Base-by-base conservation (phyloP, 2,329 filamentous ascomycete species). In the Fusarium vanettenii region DNA sequence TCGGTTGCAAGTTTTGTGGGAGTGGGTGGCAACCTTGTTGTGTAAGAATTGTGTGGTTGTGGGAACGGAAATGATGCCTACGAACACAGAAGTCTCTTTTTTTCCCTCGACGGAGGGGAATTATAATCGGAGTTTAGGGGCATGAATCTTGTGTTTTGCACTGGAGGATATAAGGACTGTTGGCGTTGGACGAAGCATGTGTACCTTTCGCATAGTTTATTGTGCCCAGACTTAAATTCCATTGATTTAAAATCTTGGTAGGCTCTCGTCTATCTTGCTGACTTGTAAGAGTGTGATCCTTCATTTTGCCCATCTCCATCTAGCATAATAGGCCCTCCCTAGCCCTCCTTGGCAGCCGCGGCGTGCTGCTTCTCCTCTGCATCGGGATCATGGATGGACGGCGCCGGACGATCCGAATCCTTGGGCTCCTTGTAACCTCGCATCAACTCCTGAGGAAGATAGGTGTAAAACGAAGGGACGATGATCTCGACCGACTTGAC, bases 391-490 rank as follows among this genome's bases (percentile, higher is more conserved):
- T 85, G 76, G 3, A 86, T 81, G 1, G 86, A 89, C 5, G 84
- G 86, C 3, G 85, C 83, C 4, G 86, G 85, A 1, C 88, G 85
- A 16, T 86, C 82, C 31, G 84, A 84, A 1, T 76, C 76, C 4
- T 79, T 79, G 0, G 92, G 92, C 27, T 88, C 83, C 80, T 91
- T 93, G 87, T 89, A 95, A 20, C 86, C 81, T 25, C 86, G 77
- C 92, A 95, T 93, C 73, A 93, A 84, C 74, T 92, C 89, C 80
- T 95, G 94, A 1, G 89, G 88, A 29, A 95, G 83, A 66, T 90
- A 90, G 0, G 86, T 88, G 79, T 93, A 90, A 79, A 93, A 94
- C 0, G 88, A 89, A 4, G 90, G 90, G 66, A 89, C 88, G 13
- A 92, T 80, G 0, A 86, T 86, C 31, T 84, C 79, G 18, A 92